A percentile compares a stretch with the other conserved stretches of the same genome.
These are phyloP conservation scores for Alternaria rosae DNA, from an alignment of 2,329 filamentous ascomycete genomes.

Conservation along the genomic window DNA sequence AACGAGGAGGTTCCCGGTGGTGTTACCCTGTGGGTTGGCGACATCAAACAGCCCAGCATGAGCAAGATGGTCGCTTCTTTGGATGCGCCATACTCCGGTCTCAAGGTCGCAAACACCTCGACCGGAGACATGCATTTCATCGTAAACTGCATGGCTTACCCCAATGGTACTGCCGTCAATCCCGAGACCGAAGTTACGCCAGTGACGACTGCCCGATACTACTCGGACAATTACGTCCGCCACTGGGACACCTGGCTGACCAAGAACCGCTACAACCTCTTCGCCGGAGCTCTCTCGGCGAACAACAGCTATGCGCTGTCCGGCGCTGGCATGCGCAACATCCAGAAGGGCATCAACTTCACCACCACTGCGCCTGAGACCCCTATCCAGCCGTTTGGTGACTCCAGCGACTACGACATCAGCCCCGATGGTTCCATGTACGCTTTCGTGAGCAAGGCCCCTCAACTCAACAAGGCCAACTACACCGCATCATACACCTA, in stretches of 20 bases:
- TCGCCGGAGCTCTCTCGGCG: constrained; percentile 68
- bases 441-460: constrained; percentile 76
- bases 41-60: constrained; percentile 36
- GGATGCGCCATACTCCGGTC: constrained; percentile 57
- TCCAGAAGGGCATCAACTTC: constrained; percentile 69
- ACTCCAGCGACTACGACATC: constrained; percentile 78
- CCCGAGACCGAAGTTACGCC: constrained; percentile 65
- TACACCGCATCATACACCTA: constrained; percentile 86
- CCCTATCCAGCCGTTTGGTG: constrained; percentile 81
- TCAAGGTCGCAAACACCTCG: constrained; percentile 56
- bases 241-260: constrained; percentile 82
- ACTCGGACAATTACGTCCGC: constrained; percentile 76
- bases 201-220: constrained; percentile 71
- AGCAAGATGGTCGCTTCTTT: constrained; percentile 49
- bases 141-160: constrained; percentile 67
- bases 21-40: constrained; percentile 48
- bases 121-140: constrained; percentile 55
- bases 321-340: constrained; percentile 52
- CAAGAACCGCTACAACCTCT: constrained; percentile 74
- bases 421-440: constrained; percentile 67
- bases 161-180: constrained; percentile 75
- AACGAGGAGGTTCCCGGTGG: constrained; percentile 61
- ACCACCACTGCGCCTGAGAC: constrained; percentile 65
- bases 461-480: constrained; percentile 72
- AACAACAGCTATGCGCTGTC: constrained; percentile 39